phyloP scores from a whole-genome alignment of 805 yeast species.

The Spathaspora hagerdaliae region DNA sequence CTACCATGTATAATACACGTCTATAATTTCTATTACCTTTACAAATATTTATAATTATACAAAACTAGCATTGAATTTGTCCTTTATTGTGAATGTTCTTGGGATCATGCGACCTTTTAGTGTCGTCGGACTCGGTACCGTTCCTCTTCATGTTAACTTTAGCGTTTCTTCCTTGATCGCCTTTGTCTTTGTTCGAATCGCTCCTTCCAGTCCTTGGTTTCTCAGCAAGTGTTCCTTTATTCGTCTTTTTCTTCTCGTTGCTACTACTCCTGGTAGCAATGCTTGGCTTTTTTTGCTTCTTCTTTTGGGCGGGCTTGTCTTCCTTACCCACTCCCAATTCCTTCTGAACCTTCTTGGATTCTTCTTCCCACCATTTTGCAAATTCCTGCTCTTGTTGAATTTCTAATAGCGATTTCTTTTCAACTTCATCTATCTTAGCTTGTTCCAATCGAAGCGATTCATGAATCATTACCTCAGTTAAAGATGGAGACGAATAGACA shows the following conservation, averaged over 20 bases:
- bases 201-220: not conserved
- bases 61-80: not conserved
- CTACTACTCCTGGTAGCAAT: slow-evolving; percentile 1
- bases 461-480: slow-evolving; percentile 43
- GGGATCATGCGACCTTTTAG: not conserved
- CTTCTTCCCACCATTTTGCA: slow-evolving; percentile 85
- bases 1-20: not conserved
- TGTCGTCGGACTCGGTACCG: too few species aligned
- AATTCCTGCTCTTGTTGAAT: slow-evolving; percentile 80
- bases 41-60: too few species aligned
- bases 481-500: slow-evolving; percentile 21
- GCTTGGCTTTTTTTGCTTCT: slow-evolving; percentile 2
- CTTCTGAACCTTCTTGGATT: slow-evolving; percentile 60
- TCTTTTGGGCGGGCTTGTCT: slow-evolving; percentile 1
- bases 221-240: not conserved
- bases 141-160: too few species aligned
- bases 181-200: too few species aligned
- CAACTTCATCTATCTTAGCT: slow-evolving; percentile 21
- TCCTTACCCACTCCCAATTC: slow-evolving; percentile 16
- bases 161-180: too few species aligned
- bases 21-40: too few species aligned
- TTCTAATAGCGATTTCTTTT: slow-evolving; percentile 54
- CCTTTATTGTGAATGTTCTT: not conserved
- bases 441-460: slow-evolving; percentile 40
- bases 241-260: not conserved